Evolutionary conservation across 257 asterid species (phyloP).

Genomic region (Anisodus acutangulus): DNA sequence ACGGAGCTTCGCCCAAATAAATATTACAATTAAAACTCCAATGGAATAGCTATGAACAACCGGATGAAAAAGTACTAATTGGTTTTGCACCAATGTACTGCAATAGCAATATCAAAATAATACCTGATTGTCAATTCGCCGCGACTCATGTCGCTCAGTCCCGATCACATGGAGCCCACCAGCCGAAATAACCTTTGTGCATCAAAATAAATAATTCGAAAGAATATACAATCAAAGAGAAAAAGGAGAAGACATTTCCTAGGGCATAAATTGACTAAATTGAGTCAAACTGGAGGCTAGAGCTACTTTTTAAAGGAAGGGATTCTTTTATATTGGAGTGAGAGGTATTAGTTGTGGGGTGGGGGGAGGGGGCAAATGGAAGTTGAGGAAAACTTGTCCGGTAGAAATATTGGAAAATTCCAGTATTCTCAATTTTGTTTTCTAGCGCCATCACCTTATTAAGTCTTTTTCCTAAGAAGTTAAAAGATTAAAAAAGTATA

Average conservation of each 20-base stretch:
- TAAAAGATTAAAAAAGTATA: background rate
- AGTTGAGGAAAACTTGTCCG: background rate
- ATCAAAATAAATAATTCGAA: constrained; percentile 7
- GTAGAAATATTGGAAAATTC: background rate
- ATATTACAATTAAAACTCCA: constrained; percentile 22
- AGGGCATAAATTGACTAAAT: background rate
- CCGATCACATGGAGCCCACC: constrained; percentile 99
- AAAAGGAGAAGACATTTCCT: background rate
- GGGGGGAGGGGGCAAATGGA: background rate
- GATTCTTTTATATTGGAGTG: constrained; percentile 11
- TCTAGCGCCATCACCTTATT: background rate
- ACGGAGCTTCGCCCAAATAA: constrained; percentile 62
- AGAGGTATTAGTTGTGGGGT: background rate
- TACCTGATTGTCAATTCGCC: constrained; percentile 99
- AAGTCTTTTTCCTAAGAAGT: background rate
- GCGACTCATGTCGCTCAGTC: constrained; percentile 98
- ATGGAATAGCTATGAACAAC: background rate
- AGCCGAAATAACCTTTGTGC: constrained; percentile 75
- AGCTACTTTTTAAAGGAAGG: background rate
- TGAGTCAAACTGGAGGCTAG: background rate
- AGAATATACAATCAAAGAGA: background rate
- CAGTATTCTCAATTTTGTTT: background rate
- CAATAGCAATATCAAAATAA: constrained; percentile 27
- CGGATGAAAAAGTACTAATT: background rate
- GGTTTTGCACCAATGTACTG: background rate